Base-by-base conservation (phyloP, 2,329 filamentous ascomycete genomes). In the Pezicula radicicola region DNA sequence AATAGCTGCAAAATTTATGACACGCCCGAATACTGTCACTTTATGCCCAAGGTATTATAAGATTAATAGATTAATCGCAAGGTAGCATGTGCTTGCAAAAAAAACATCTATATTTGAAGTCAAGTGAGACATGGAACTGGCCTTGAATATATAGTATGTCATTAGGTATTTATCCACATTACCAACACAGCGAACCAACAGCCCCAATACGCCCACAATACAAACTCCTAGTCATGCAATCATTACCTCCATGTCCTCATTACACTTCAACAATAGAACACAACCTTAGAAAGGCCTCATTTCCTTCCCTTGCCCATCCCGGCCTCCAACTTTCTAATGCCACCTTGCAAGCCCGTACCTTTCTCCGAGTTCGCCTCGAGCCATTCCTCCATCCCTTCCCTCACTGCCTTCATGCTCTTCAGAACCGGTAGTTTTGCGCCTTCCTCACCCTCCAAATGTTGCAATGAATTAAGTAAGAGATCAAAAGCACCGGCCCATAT, bases 401-500 rank as follows among this genome's bases (percentile, higher is more conserved):
- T 78, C 12, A 89, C 75, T 27, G 66, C 68, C 61, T 76, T 80
- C 83, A 97, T 83, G 1, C 87, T 82, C 64, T 76, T 83, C 52
- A 88, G 68, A 4, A 93, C 80, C 0, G 93, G 93, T 79, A 97
- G 78, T 59, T 72, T 79, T n/a, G 68, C 71, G 1, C 76, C 83
- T 27, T 85, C 84, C 68, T 92, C 91, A 1, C 66, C 73, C 9
- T 80, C 79, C n/a, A 81, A 70, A 69, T 85, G 84, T 52, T 76
- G 78, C 2, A 80, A 77, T 0, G 93, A 92, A 69, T 99, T 99
- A 41, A 99, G 75, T 58, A 97, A 72, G 53, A 97, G 63, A 58
- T 92, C 88, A 68, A 99, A 96, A 45, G 88, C 85, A 54, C 88
- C 84, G 2, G 67, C 72, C 94, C 94, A 99, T 42, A 97, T 83